A percentile compares a stretch with the other conserved stretches of the same genome.
Conservation (phyloP, 2,329 filamentous ascomycete species). For the Colletotrichum caudatum region DNA sequence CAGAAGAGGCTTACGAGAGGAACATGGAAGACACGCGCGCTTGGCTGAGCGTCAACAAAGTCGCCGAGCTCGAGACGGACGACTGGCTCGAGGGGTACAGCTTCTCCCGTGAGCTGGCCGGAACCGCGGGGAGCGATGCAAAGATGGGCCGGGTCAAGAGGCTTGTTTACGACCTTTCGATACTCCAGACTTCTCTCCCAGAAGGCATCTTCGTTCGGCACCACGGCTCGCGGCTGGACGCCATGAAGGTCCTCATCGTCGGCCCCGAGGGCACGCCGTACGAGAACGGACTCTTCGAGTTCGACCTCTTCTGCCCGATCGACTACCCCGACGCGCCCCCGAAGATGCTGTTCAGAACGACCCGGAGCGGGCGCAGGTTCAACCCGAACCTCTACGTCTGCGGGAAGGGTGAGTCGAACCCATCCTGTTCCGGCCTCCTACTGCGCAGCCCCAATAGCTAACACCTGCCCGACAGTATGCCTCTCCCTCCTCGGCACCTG, state of each 20-base stretch:
- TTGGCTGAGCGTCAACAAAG: neutral
- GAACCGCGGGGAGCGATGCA: neutral
- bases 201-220: slow-evolving; percentile 64
- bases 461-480: slow-evolving; percentile 53
- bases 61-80: neutral
- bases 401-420: slow-evolving; percentile 56
- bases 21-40: neutral
- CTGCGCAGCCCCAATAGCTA: slow-evolving; percentile 20
- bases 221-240: slow-evolving; percentile 58
- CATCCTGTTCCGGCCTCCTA: neutral
- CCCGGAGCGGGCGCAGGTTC: slow-evolving; percentile 51
- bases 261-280: slow-evolving; percentile 65
- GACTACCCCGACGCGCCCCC: slow-evolving; percentile 59
- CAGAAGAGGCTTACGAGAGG: neutral
- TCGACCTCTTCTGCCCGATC: slow-evolving; percentile 60
- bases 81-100: slow-evolving; percentile 1
- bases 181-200: slow-evolving; percentile 59
- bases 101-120: neutral
- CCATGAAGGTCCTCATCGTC: slow-evolving; percentile 64
- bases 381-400: slow-evolving; percentile 65
- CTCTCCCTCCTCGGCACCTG: slow-evolving; percentile 64
- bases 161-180: slow-evolving; percentile 59
- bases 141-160: slow-evolving; percentile 57
- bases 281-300: slow-evolving; percentile 66
- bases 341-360: slow-evolving; percentile 53